Conservation (phyloP, 2,329 filamentous ascomycete species). For the Paraconiothyrium brasiliense region DNA sequence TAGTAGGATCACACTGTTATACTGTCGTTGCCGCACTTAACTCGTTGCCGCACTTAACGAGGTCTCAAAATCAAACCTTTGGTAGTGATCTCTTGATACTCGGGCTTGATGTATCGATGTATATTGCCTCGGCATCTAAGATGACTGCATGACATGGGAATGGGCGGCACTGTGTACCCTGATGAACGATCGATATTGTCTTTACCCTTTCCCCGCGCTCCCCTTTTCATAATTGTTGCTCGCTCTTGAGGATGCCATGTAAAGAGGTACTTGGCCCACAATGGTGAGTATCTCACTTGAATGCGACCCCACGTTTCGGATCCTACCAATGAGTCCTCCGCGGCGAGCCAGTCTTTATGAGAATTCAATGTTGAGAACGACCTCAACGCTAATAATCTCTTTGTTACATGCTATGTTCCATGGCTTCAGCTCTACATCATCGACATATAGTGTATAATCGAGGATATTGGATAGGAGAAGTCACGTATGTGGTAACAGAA, state of each 20-base stretch:
- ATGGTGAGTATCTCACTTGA: background rate
- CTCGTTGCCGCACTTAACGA: background rate
- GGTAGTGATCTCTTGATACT: background rate
- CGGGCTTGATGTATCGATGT: background rate
- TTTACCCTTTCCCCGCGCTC: background rate
- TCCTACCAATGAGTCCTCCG: no score
- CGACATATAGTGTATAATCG: no score
- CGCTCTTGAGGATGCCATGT: background rate
- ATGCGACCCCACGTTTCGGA: background rate
- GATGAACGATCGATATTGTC: background rate
- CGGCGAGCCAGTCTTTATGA: no score
- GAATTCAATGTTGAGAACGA: no score
- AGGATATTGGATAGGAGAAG: no score
- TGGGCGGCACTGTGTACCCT: background rate
- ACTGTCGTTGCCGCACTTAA: background rate
- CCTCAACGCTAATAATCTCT: no score
- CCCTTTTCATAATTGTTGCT: background rate
- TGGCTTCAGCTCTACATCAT: no score
- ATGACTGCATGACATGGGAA: background rate
- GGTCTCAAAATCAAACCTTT: background rate
- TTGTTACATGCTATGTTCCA: no score
- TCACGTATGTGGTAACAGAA: no score
- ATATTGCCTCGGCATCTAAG: background rate
- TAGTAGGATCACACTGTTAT: conserved; percentile 47
- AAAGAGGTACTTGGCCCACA: background rate